Percentiles rank a stretch among this genome's conserved stretches.
phyloP scores from a whole-genome alignment of 805 yeast genomes.

The Candida wancherniae region DNA sequence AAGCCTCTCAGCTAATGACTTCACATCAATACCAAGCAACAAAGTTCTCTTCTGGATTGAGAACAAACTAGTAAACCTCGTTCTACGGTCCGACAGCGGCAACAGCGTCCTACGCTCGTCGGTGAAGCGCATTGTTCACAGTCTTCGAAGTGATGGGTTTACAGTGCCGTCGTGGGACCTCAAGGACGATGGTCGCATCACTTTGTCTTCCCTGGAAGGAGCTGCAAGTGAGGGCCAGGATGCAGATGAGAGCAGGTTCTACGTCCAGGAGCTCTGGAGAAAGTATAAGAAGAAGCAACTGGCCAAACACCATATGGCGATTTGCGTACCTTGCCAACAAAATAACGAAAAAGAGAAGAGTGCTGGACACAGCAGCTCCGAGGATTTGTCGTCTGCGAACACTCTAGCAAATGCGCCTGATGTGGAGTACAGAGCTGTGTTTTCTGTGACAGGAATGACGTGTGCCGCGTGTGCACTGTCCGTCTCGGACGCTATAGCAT shows the following conservation, averaged over 20 bases:
- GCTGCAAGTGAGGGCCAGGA: constrained; percentile 9
- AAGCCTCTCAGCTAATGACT: constrained; percentile 8
- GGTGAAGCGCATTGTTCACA: constrained; percentile 22
- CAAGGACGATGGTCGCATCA: constrained; percentile 14
- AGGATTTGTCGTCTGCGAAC: constrained; percentile 1
- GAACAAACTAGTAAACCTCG: constrained; percentile 25
- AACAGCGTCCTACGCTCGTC: constrained; percentile 12
- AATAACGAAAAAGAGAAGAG: constrained; percentile 6
- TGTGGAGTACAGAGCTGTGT: constrained; percentile 42
- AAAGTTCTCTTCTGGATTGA: constrained; percentile 17
- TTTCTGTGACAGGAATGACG: constrained; percentile 46
- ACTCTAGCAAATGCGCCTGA: constrained; percentile 4
- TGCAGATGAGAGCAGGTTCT: background rate
- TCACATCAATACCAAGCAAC: constrained; percentile 4
- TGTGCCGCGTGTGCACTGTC: constrained; percentile 35
- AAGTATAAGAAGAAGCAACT: constrained; percentile 15
- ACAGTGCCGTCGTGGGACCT: constrained; percentile 33
- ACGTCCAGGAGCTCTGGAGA: constrained; percentile 10
- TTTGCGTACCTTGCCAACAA: constrained; percentile 40
- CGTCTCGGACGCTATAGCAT: constrained; percentile 27
- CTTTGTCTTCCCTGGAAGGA: constrained; percentile 7
- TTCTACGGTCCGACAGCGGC: constrained; percentile 8
- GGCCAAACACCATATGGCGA: constrained; percentile 32
- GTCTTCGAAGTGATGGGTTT: constrained; percentile 35
- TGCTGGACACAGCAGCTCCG: background rate